A percentile compares a stretch with the other conserved stretches of the same genome.
phyloP scores from a whole-genome alignment of 176 grass and related monocot genomes.

The Canna indica region DNA sequence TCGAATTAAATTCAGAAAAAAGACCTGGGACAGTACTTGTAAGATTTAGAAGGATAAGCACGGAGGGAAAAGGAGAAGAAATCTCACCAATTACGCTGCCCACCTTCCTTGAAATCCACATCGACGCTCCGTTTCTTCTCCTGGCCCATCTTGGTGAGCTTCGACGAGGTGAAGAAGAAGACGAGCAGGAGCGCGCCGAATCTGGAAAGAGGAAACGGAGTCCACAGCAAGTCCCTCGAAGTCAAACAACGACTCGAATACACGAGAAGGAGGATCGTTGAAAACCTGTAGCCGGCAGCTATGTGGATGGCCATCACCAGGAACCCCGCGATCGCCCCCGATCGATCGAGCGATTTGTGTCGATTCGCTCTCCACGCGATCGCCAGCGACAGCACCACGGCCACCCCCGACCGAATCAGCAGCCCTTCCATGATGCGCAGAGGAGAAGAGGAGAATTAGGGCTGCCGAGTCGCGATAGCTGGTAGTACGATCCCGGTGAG shows the following conservation, averaged over 20 bases:
- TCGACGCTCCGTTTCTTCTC: conserved; percentile 72
- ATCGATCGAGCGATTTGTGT: conserved; percentile 50
- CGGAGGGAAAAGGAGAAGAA: neutral
- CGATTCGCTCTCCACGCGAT: conserved; percentile 47
- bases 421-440: conserved; percentile 28
- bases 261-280: neutral
- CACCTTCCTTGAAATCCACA: conserved; percentile 77
- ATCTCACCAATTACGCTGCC: conserved; percentile 70
- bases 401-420: conserved; percentile 30
- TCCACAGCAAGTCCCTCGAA: neutral
- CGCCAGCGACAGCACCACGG: conserved; percentile 27
- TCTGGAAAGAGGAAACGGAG: conserved; percentile 27
- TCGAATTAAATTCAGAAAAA: too few species aligned
- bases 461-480: too few species aligned
- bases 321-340: conserved; percentile 59
- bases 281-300: conserved; percentile 54
- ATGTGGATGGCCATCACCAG: conserved; percentile 69
- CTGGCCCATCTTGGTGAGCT: conserved; percentile 73
- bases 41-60: too few species aligned
- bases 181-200: conserved; percentile 70
- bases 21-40: too few species aligned
- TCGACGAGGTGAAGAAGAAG: conserved; percentile 91
- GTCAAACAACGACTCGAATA: too few species aligned
- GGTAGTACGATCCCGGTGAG: too few species aligned
- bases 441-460: too few species aligned